Base-by-base conservation (phyloP, 139 green algal genomes). In the Chlamydomonas eustigma region DNA sequence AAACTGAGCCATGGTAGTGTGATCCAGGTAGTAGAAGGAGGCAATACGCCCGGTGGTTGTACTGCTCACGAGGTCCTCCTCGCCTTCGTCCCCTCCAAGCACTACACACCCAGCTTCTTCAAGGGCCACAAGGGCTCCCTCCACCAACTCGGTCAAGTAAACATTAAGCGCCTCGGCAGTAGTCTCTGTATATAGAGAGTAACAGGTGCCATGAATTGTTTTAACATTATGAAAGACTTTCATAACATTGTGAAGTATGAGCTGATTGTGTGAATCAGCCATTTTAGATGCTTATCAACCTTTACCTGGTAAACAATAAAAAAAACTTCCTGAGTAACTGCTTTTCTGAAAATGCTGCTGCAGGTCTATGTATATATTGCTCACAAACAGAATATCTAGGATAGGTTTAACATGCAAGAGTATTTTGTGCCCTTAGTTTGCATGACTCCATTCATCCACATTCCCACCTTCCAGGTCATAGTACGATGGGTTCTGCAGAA, bases 1-100 rank as follows among this genome's bases (percentile, higher is more conserved):
- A 71, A 98, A 95, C 31, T 90, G 80, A 4, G 73, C 82, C 80
- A 95, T 91, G 30, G 94, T 98, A 31, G 77, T 78, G 88, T 98
- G 91, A 24, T 89, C 82, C 44, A 99, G 88, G 90, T 99, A 99
- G 87, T 98, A 99, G 74, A 94, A 94, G 39, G 89, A 95, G 0
- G 92, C 91, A 5, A 98, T 91, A 39, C 52, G 34, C 35, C 73
- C 73, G n/a, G 35, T 36, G 28, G 52, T 71, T 24, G 73, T 78
- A 58, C 52, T 12, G 1, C 36, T 12, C 36, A 78, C 73, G 24
- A 1, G 37, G 3, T 51, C 73, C 1, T 18, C 51, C 4, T 63
- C 34, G 31, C 31, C 52, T 34, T 52, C 66, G 66, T 77, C 68
- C 3, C 5, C 36, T 25, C 37, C 68, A 8, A 75, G 68, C n/a